Evolutionary conservation across 805 yeast species (phyloP).

Genomic region (Pichia cephalocereana): DNA sequence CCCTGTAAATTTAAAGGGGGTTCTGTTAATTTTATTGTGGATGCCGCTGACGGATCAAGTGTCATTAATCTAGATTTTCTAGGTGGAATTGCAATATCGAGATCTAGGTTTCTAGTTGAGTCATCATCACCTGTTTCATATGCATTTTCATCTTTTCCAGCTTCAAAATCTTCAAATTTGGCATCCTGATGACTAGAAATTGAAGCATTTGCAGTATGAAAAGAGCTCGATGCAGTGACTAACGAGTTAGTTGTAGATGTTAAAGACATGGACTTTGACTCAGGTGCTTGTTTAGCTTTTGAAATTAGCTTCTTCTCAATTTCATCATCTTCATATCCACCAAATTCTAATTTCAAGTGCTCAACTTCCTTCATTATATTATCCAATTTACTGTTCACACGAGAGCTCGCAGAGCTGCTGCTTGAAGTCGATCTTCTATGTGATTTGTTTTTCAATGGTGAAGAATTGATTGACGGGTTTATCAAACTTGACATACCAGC

Average conservation of each 20-base stretch:
- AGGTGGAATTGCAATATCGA: background rate
- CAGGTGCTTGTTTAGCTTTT: too few species aligned
- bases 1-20: background rate
- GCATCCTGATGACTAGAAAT: background rate
- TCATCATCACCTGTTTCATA: background rate
- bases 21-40: background rate
- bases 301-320: too few species aligned
- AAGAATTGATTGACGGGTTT: background rate
- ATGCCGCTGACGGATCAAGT: background rate
- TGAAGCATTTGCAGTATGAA: conserved; percentile 10
- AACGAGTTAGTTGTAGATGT: conserved; percentile 5
- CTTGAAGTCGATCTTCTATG: background rate
- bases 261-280: background rate
- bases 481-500: too few species aligned
- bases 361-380: conserved; percentile 27
- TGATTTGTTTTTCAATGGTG: background rate
- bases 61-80: background rate
- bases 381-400: conserved; percentile 21
- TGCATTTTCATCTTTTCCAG: background rate
- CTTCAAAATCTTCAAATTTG: background rate
- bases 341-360: conserved; percentile 20
- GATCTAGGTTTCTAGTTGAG: background rate
- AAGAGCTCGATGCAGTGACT: conserved; percentile 10
- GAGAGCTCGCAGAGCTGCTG: conserved; percentile 5
- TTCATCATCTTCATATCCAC: conserved; percentile 10